These are phyloP conservation scores for Ceratobasidium sp. DNA, from an alignment of 1,284 basidiomycete genomes.

Conservation along the genomic window DNA sequence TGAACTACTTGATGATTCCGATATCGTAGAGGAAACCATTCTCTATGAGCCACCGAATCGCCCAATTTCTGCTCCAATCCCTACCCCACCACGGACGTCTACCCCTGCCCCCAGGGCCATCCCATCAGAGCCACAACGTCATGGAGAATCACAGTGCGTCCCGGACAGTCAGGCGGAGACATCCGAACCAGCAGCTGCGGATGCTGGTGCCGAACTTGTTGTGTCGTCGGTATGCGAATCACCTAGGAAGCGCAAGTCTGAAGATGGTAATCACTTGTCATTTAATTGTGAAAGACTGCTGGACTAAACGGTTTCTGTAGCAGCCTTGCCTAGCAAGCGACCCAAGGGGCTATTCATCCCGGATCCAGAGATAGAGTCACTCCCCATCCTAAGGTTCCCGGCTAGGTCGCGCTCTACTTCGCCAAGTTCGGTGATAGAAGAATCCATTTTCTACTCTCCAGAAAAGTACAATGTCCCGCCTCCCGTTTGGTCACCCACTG, in stretches of 20 bases:
- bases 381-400: constrained; percentile 23
- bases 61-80: neutral
- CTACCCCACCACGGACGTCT: neutral
- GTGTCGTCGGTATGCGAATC: constrained; percentile 9
- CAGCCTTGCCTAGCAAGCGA: constrained; percentile 13
- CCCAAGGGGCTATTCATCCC: constrained; percentile 23
- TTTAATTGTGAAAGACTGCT: neutral
- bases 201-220: neutral
- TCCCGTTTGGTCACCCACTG: constrained; percentile 32
- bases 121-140: neutral
- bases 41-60: constrained; percentile 24
- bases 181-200: neutral
- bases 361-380: constrained; percentile 18
- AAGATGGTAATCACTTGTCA: constrained; percentile 6
- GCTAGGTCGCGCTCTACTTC: neutral
- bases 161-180: constrained; percentile 22
- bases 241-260: constrained; percentile 32
- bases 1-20: constrained; percentile 15
- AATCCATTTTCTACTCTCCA: constrained; percentile 22
- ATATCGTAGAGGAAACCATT: constrained; percentile 30
- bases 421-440: constrained; percentile 10
- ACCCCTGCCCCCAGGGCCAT: neutral
- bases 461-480: constrained; percentile 22
- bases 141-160: constrained; percentile 1
- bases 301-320: constrained; percentile 7